Conservation (phyloP, 371 early-diverging fungal species). For the Entomophthora muscae region DNA sequence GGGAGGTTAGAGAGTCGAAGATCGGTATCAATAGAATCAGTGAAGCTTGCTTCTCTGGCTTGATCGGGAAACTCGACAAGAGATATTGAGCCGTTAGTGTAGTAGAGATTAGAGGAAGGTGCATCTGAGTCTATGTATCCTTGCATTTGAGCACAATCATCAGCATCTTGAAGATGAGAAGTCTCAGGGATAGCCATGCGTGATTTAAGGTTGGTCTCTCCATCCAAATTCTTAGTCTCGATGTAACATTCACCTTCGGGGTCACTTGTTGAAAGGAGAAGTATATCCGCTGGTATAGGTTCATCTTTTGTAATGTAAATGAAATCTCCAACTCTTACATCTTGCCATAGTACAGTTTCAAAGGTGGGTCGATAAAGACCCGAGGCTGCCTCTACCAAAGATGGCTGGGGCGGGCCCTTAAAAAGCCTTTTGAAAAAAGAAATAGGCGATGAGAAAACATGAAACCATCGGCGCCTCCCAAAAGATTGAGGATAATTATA, state of each 20-base stretch:
- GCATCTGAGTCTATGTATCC: constrained; percentile 49
- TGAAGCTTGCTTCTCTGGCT: constrained; percentile 9
- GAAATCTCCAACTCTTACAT: constrained; percentile 81
- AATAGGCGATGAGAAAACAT: background rate
- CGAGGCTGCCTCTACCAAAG: background rate
- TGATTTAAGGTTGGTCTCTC: constrained; percentile 43
- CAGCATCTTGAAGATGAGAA: constrained; percentile 32
- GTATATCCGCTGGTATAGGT: constrained; percentile 82
- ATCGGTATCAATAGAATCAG: background rate
- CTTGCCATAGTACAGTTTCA: constrained; percentile 31
- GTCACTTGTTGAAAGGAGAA: constrained; percentile 69
- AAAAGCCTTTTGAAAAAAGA: background rate
- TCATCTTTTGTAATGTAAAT: constrained; percentile 70
- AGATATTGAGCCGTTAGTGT: constrained; percentile 32
- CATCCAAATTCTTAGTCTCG: constrained; percentile 92
- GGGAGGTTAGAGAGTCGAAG: background rate
- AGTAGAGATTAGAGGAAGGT: constrained; percentile 47
- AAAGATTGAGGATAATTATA: constrained; percentile 22
- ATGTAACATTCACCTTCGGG: constrained; percentile 84
- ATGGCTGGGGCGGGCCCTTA: background rate
- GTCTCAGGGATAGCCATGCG: constrained; percentile 43
- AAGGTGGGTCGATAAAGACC: constrained; percentile 13
- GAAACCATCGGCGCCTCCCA: background rate
- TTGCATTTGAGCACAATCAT: constrained; percentile 33
- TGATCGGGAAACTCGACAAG: constrained; percentile 10